Evolutionary conservation across 495 filamentous ascomycete genomes (phyloP).

Genomic region (Penicillium cataractarum): DNA sequence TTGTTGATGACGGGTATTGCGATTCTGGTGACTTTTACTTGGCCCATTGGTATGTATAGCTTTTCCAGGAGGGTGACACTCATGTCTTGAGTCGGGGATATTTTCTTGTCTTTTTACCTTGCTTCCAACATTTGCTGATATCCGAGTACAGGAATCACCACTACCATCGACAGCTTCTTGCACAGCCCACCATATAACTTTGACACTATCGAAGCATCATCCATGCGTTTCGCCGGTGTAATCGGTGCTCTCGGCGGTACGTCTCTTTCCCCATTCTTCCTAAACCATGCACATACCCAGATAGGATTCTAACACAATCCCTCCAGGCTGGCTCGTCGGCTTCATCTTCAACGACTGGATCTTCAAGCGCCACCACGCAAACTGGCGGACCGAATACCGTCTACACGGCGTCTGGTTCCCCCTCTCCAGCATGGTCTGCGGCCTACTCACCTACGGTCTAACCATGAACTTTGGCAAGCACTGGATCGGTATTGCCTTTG

Average conservation of each 20-base stretch:
- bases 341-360: constrained; percentile 44
- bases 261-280: neutral
- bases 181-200: constrained; percentile 44
- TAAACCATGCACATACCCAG: neutral
- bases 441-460: constrained; percentile 40
- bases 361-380: constrained; percentile 32
- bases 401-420: constrained; percentile 45
- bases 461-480: constrained; percentile 40
- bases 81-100: neutral
- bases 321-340: constrained; percentile 35
- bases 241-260: constrained; percentile 39
- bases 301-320: neutral
- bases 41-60: constrained; percentile 40
- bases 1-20: constrained; percentile 36
- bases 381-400: constrained; percentile 38
- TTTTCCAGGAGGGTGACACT: neutral
- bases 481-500: constrained; percentile 46
- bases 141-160: constrained; percentile 37
- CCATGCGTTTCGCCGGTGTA: constrained; percentile 44
- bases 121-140: neutral
- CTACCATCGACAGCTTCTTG: constrained; percentile 42
- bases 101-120: too few relatives aligned
- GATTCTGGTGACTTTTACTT: constrained; percentile 41
- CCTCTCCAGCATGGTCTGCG: constrained; percentile 33
- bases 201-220: constrained; percentile 40